Conservation (phyloP, 2,329 filamentous ascomycete genomes). For the Cryphonectria japonica region DNA sequence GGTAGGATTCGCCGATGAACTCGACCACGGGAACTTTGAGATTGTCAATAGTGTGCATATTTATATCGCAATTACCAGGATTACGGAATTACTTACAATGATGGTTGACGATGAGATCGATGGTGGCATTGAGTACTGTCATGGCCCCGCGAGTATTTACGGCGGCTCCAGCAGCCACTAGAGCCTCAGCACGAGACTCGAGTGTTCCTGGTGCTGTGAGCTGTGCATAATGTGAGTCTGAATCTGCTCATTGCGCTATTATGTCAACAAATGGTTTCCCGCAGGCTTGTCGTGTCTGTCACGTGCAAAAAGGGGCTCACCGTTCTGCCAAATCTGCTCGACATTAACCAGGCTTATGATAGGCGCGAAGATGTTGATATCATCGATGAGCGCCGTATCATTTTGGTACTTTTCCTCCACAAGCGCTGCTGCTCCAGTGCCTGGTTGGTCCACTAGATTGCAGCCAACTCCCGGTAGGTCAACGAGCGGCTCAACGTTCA, state of each 20-base stretch:
- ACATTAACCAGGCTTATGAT: slow-evolving; percentile 33
- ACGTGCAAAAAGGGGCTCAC: background rate
- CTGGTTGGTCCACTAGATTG: slow-evolving; percentile 33
- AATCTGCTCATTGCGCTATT: background rate
- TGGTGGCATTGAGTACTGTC: slow-evolving; percentile 32
- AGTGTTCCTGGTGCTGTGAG: slow-evolving; percentile 8
- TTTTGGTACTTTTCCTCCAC: slow-evolving; percentile 31
- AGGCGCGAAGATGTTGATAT: slow-evolving; percentile 30
- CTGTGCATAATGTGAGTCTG: background rate
- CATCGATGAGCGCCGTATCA: slow-evolving; percentile 32
- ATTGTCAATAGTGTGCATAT: background rate
- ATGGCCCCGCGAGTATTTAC: slow-evolving; percentile 31
- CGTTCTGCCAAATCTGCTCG: slow-evolving; percentile 30
- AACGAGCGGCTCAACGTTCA: slow-evolving; percentile 17
- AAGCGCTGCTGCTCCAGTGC: slow-evolving; percentile 29
- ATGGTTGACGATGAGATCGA: slow-evolving; percentile 30
- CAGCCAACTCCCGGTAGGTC: slow-evolving; percentile 25
- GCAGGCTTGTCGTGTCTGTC: background rate
- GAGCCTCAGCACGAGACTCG: slow-evolving; percentile 27
- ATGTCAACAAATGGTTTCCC: background rate
- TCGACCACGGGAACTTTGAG: slow-evolving; percentile 32
- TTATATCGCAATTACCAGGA: fast-evolving
- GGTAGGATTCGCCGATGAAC: slow-evolving; percentile 25
- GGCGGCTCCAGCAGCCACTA: slow-evolving; percentile 33
- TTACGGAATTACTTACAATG: slow-evolving; percentile 15